Conservation (phyloP, 495 filamentous ascomycete genomes). For the Barbatosphaeria neglecta region DNA sequence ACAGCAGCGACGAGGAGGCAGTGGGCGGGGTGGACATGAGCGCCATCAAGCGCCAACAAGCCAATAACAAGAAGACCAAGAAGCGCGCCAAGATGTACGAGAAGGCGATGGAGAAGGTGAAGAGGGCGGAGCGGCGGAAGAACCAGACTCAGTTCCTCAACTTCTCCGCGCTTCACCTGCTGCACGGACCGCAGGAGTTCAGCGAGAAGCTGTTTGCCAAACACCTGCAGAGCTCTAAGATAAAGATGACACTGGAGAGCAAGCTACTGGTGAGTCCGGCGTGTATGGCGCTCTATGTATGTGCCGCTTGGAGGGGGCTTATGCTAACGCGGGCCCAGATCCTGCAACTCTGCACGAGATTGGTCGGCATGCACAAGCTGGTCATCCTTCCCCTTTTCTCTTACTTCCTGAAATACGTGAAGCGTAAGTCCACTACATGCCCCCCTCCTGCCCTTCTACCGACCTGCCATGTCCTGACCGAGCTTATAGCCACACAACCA, state of each 20-base stretch:
- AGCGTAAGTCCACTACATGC: slow-evolving; percentile 14
- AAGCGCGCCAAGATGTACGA: slow-evolving; percentile 72
- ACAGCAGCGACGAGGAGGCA: slow-evolving; percentile 62
- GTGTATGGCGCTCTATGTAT: slow-evolving; percentile 21
- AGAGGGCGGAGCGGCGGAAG: slow-evolving; percentile 79
- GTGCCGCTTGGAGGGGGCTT: neutral
- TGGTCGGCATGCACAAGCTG: slow-evolving; percentile 89
- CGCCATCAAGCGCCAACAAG: slow-evolving; percentile 68
- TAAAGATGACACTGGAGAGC: slow-evolving; percentile 79
- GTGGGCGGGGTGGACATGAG: slow-evolving; percentile 50
- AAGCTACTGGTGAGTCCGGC: slow-evolving; percentile 62
- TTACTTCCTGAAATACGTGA: slow-evolving; percentile 78
- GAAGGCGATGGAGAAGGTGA: slow-evolving; percentile 59
- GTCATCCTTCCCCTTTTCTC: slow-evolving; percentile 49
- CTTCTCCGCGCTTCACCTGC: slow-evolving; percentile 88
- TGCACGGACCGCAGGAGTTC: slow-evolving; percentile 93
- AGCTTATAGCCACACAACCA: slow-evolving; percentile 64
- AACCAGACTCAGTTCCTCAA: slow-evolving; percentile 75
- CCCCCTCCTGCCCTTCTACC: neutral
- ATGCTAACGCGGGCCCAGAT: slow-evolving; percentile 13
- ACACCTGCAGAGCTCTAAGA: slow-evolving; percentile 77
- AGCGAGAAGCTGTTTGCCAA: slow-evolving; percentile 83
- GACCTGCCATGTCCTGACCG: slow-evolving; percentile 31
- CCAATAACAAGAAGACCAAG: slow-evolving; percentile 90
- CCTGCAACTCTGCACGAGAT: slow-evolving; percentile 34